Base-by-base conservation (phyloP, 2,329 filamentous ascomycete species). In the Fusarium sp. region DNA sequence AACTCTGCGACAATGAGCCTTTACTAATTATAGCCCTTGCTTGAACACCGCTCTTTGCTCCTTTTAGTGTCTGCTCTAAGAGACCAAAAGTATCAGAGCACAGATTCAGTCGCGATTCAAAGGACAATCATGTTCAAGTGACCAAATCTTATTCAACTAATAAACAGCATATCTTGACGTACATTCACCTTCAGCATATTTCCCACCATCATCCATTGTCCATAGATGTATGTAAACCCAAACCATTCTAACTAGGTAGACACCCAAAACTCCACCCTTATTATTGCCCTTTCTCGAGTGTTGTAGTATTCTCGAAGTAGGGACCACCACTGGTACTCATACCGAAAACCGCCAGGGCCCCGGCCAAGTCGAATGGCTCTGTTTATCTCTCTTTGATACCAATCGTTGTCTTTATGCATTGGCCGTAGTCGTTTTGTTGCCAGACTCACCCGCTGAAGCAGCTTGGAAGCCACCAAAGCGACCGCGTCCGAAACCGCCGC, bases 261-360 rank as follows among this genome's bases (percentile, higher is more conserved):
- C 49, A 57, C 56, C 66, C 41, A 43, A 58, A 26, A 49, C 52
- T 54, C 57, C 61, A 54, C 46, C 50, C 48, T 35, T 33, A 70
- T 69, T 88, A 80, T 82, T 80, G 48, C 85, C 86, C 70, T 86
- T 52, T 48, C 48, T 37, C 33, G 42, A 54, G 41, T 23, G 26
- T 57, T 63, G 42, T 48, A 61, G 33, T 54, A 43, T 48, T 85
- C 61, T 89, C 86, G 23, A 77, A 69, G 77, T 90, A 90, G 57
- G 87, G 86, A 31, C 88, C 83, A 57, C 77, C 59, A 44, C 31
- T 62, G 72, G 86, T 78, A 42, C 85, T 84, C 8, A 83, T 82
- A 71, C 86, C 71, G 37, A 75, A 76, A 24, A 89, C 83, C 13
- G 80, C 78, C 11, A 88, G 87, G 6, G 86, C 85, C 15, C 81